Evolutionary conservation across 2,329 filamentous ascomycete species (phyloP).

Genomic region (Talaromyces sp.): DNA sequence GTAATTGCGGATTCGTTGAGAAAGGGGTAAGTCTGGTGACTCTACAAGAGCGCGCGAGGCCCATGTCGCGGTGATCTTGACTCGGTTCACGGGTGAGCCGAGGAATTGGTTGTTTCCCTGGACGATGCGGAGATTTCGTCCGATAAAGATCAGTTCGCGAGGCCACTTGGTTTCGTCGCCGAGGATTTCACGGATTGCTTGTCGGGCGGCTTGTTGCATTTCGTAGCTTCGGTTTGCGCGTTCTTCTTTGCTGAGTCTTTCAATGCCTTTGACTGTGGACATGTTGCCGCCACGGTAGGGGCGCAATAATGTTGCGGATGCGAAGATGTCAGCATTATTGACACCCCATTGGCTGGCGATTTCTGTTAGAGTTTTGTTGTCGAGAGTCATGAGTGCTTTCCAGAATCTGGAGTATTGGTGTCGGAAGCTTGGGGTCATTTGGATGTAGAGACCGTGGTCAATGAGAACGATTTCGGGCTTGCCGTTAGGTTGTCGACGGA

Average conservation of each 20-base stretch:
- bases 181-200: constrained; percentile 74
- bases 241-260: constrained; percentile 53
- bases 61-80: constrained; percentile 93
- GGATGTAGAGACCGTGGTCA: constrained; percentile 94
- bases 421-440: constrained; percentile 78
- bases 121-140: constrained; percentile 86
- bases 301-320: constrained; percentile 80
- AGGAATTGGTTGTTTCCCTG: constrained; percentile 91
- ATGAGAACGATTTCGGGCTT: constrained; percentile 88
- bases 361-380: constrained; percentile 72
- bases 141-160: constrained; percentile 86
- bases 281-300: constrained; percentile 85
- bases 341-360: constrained; percentile 84
- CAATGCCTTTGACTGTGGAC: constrained; percentile 57
- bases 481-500: constrained; percentile 79
- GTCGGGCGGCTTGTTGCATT: constrained; percentile 70
- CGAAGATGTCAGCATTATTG: constrained; percentile 84
- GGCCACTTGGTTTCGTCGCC: constrained; percentile 86
- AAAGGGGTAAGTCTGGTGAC: constrained; percentile 60
- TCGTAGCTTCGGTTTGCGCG: constrained; percentile 65
- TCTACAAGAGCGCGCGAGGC: constrained; percentile 79
- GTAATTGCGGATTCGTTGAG: constrained; percentile 64
- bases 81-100: constrained; percentile 80
- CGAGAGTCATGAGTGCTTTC: constrained; percentile 90
- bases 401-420: constrained; percentile 87